Evolutionary conservation across 176 grass and related monocot species (phyloP).

Genomic region (Alloteropsis semialata): DNA sequence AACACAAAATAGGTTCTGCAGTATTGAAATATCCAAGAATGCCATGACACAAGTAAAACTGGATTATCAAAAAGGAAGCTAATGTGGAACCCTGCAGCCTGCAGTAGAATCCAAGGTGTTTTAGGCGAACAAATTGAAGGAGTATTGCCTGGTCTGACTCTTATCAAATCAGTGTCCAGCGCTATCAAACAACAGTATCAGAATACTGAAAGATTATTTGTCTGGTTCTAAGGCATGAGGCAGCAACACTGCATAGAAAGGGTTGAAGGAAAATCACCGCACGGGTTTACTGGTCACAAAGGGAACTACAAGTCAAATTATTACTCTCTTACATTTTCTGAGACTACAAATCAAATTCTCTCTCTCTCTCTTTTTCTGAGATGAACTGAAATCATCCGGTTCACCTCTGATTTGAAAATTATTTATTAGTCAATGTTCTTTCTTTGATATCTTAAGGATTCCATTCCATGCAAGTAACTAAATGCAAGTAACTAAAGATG

Average conservation of each 20-base stretch:
- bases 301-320: neutral
- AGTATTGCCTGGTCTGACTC: neutral
- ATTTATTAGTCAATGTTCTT: neutral
- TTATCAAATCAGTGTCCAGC: neutral
- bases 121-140: neutral
- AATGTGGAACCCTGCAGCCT: neutral
- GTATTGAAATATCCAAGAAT: neutral
- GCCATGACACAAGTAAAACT: neutral
- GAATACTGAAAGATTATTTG: neutral
- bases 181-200: neutral
- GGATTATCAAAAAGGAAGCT: too few species aligned
- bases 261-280: slow-evolving; percentile 2
- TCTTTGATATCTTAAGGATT: slow-evolving; percentile 7
- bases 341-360: too few species aligned
- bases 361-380: neutral
- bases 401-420: neutral
- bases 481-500: neutral
- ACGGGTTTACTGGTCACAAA: neutral
- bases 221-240: neutral
- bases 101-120: neutral
- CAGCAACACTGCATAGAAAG: neutral
- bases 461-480: neutral
- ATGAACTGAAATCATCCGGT: neutral
- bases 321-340: too few species aligned
- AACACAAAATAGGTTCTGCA: neutral